A percentile compares a stretch with the other conserved stretches of the same genome.
These are phyloP conservation scores for Urtica urens DNA, from an alignment of 306 rosid genomes.

Conservation along the genomic window DNA sequence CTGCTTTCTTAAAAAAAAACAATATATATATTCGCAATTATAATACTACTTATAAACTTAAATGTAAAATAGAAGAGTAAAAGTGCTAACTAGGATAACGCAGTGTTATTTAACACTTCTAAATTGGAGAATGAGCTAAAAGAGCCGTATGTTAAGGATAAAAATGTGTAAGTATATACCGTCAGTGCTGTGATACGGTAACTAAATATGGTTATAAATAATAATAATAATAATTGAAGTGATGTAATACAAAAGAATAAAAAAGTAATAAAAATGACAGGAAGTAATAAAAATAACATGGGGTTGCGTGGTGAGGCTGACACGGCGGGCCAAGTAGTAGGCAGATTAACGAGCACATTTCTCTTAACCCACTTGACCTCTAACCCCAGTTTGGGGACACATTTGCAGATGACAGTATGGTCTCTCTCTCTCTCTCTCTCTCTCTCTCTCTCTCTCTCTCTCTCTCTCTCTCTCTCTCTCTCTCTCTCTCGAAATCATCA, in stretches of 20 bases:
- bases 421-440: neutral
- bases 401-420: constrained; percentile 40
- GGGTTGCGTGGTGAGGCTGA: constrained; percentile 64
- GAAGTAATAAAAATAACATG: constrained; percentile 49
- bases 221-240: neutral
- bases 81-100: too few species aligned
- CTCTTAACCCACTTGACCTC: constrained; percentile 41
- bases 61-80: too few species aligned
- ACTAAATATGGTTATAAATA: neutral
- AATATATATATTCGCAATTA: too few species aligned
- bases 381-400: constrained; percentile 53
- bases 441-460: neutral
- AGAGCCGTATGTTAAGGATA: too few species aligned
- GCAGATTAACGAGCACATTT: constrained; percentile 39
- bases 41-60: too few species aligned
- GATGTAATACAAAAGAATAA: neutral
- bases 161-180: too few species aligned
- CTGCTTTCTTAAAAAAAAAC: too few species aligned
- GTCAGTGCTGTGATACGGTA: too few species aligned
- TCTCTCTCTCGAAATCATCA: constrained; percentile 6
- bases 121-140: too few species aligned
- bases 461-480: constrained; percentile 10
- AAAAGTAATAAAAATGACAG: constrained; percentile 15
- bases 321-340: constrained; percentile 65
- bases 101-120: too few species aligned